phyloP scores from a whole-genome alignment of 2,329 filamentous ascomycete genomes.

The Colletotrichum limetticola region DNA sequence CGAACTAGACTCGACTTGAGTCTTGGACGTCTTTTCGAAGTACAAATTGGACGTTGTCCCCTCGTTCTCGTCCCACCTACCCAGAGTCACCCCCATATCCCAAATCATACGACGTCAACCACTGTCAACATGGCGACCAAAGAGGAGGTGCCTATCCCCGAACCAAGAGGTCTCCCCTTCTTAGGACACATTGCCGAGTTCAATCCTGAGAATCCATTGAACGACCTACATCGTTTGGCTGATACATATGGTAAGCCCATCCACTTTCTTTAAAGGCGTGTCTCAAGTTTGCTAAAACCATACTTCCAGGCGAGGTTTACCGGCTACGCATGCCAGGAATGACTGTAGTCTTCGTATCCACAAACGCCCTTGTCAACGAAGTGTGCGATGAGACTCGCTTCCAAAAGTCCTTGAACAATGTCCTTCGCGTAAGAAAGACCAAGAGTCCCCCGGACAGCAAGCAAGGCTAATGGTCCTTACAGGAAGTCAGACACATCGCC shows the following conservation, averaged over 20 bases:
- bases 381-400: slow-evolving; percentile 75
- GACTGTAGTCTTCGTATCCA: slow-evolving; percentile 62
- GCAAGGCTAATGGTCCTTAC: neutral
- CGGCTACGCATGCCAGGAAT: slow-evolving; percentile 61
- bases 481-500: slow-evolving; percentile 68
- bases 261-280: too few species aligned
- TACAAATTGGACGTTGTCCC: neutral
- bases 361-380: slow-evolving; percentile 69
- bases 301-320: slow-evolving; percentile 65
- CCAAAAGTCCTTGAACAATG: slow-evolving; percentile 63
- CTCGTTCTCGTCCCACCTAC: too few species aligned
- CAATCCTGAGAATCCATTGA: slow-evolving; percentile 65
- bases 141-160: slow-evolving; percentile 35
- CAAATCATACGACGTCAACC: neutral
- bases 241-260: slow-evolving; percentile 70
- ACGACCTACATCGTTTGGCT: slow-evolving; percentile 66
- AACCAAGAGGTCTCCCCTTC: slow-evolving; percentile 71
- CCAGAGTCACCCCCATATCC: neutral
- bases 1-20: neutral
- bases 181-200: slow-evolving; percentile 75
- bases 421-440: slow-evolving; percentile 45
- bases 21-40: neutral
- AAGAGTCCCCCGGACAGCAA: too few species aligned
- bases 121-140: slow-evolving; percentile 39
- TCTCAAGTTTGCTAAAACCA: neutral